Base-by-base conservation (phyloP, 2,329 filamentous ascomycete species). In the Epichloe coenophiala region DNA sequence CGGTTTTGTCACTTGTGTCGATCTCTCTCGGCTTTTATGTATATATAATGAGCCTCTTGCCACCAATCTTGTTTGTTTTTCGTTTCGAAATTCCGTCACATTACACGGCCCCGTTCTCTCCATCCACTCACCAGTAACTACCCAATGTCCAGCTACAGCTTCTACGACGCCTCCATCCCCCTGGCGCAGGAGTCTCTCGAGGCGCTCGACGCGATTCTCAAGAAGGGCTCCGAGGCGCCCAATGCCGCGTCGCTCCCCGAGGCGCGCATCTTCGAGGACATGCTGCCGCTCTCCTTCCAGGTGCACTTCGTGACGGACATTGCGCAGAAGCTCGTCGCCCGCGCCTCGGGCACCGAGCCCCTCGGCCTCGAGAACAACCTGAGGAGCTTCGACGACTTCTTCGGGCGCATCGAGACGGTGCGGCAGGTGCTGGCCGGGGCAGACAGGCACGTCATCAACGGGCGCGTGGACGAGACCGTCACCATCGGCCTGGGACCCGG, bases 231-330 rank as follows among this genome's bases (percentile, higher is more conserved):
- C 50, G 52, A 58, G 2, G 60, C 62, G 37, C 57, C 68, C 55
- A 60, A 60, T 23, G 59, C 61, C 35, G 60, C 61, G 45, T 58
- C 57, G 12, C 54, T 72, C 49, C 52, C 64, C 48, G 51, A 58
- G 4, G 62, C 65, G 35, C 62, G 62, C 39, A 59, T 74, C 36
- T 49, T 58, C 54, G 58, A 62, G 3, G 69, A 73, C 63, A 74
- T 74, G 72, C 62, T 66, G 8, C 65, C 68, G 47, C 58, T 74
- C 37, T 60, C 52, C 56, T 67, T 69, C 61, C 72, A 75, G 58
- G 59, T 72, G 51, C 52, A 55, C 54, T 57, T 65, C 51, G 56
- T 58, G 39, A 58, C 63, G 53, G 62, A 66, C 55, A 45, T 54
- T 8, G 52, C 59, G 31, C 53, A 59, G 52, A 65, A 67, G 60